phyloP scores from a whole-genome alignment of 2,329 filamentous ascomycete genomes.

The Metarhizium guizhouense region DNA sequence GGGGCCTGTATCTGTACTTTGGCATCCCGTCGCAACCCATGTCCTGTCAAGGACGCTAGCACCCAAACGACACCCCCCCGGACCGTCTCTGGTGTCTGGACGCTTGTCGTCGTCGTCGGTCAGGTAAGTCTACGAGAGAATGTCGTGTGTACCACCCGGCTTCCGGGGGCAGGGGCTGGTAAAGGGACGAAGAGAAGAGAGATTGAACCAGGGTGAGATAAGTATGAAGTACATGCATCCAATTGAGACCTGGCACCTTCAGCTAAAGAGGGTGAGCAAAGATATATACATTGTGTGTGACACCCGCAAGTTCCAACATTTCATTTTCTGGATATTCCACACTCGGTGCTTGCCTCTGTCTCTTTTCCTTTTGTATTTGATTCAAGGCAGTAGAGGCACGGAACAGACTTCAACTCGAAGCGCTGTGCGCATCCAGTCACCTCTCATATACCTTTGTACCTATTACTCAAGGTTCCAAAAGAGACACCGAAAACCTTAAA shows the following conservation, averaged over 20 bases:
- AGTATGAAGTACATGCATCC: constrained; percentile 1
- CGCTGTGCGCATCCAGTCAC: not conserved
- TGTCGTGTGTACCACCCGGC: constrained; percentile 3
- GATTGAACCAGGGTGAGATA: constrained; percentile 3
- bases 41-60: constrained; percentile 3
- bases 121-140: not conserved
- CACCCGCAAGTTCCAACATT: constrained; percentile 2
- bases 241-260: constrained; percentile 5
- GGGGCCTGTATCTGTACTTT: constrained; percentile 7
- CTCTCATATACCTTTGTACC: not conserved
- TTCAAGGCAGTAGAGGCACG: not conserved
- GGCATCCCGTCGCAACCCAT: constrained; percentile 18
- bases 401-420: not conserved
- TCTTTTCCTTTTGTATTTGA: constrained; percentile 1
- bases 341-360: not conserved
- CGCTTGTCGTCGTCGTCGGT: not conserved
- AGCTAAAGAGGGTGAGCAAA: constrained; percentile 6
- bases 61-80: not conserved
- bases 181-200: not conserved
- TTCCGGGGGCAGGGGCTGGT: not conserved
- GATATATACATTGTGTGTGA: constrained; percentile 11
- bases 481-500: not conserved
- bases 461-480: not conserved
- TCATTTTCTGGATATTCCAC: constrained; percentile 2
- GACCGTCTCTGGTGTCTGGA: not conserved